phyloP scores from a whole-genome alignment of 2,329 filamentous ascomycete genomes.

The Blastomyces gilchristii region DNA sequence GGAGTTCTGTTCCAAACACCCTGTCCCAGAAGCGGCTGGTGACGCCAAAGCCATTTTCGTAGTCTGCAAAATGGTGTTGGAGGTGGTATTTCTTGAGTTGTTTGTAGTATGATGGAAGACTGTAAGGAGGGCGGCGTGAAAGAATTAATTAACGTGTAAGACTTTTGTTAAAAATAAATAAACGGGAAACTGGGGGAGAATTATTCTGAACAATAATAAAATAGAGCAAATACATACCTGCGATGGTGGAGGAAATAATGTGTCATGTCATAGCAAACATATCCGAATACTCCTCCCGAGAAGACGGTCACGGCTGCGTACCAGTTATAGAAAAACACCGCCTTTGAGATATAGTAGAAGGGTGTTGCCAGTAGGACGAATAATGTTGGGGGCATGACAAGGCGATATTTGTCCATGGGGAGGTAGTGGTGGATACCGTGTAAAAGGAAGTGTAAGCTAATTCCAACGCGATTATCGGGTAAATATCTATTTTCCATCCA shows the following conservation, averaged over 20 bases:
- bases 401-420: slow-evolving; percentile 95
- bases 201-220: background rate
- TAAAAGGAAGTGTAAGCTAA: slow-evolving; percentile 84
- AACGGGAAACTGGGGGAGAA: background rate
- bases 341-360: slow-evolving; percentile 85
- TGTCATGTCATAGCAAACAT: slow-evolving; percentile 91
- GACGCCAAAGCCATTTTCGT: slow-evolving; percentile 93
- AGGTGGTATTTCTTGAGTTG: slow-evolving; percentile 95
- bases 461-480: slow-evolving; percentile 77
- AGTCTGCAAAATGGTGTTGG: slow-evolving; percentile 94
- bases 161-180: background rate
- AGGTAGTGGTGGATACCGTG: slow-evolving; percentile 97
- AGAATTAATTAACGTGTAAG: slow-evolving; percentile 11
- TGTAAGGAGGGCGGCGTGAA: slow-evolving; percentile 20
- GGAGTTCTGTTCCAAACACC: slow-evolving; percentile 81
- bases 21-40: slow-evolving; percentile 93
- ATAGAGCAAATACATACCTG: slow-evolving; percentile 47
- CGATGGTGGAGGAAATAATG: slow-evolving; percentile 98
- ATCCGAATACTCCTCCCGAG: slow-evolving; percentile 88
- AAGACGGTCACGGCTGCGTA: slow-evolving; percentile 66
- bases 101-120: slow-evolving; percentile 79
- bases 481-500: slow-evolving; percentile 51
- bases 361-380: slow-evolving; percentile 75
- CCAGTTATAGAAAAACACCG: slow-evolving; percentile 77
- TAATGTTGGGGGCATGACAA: slow-evolving; percentile 91